Evolutionary conservation across 2,329 filamentous ascomycete genomes (phyloP).

Genomic region (Aspergillus piperis): DNA sequence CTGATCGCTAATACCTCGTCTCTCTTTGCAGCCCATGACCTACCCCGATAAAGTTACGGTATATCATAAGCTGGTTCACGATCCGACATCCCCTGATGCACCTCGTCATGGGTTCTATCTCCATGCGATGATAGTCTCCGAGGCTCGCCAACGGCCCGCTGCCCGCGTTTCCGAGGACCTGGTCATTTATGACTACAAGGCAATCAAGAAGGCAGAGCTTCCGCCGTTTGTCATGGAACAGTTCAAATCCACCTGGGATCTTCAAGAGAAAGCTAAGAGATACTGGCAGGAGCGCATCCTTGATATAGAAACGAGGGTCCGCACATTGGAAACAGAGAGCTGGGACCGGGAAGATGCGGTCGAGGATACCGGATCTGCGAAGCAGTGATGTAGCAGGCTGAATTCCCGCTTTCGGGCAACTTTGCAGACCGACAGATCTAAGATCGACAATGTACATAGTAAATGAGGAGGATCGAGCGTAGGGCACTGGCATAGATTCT

Average conservation of each 20-base stretch:
- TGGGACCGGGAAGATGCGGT: conserved; percentile 73
- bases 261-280: conserved; percentile 62
- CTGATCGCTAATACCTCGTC: conserved; percentile 9
- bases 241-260: conserved; percentile 60
- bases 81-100: conserved; percentile 46
- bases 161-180: conserved; percentile 77
- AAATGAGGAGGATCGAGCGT: neutral
- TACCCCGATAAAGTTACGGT: conserved; percentile 82
- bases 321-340: conserved; percentile 66
- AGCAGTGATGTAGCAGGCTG: conserved; percentile 11
- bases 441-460: neutral
- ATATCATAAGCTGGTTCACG: conserved; percentile 70
- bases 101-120: conserved; percentile 43
- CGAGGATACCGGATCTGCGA: conserved; percentile 64
- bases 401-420: neutral
- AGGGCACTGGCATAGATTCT: neutral
- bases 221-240: conserved; percentile 63
- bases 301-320: conserved; percentile 60
- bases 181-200: conserved; percentile 73
- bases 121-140: conserved; percentile 70
- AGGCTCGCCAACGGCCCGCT: conserved; percentile 69
- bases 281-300: conserved; percentile 57
- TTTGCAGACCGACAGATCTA: neutral
- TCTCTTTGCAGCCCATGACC: conserved; percentile 67
- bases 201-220: conserved; percentile 57